Evolutionary conservation across 2,329 filamentous ascomycete species (phyloP), one percentile per base, ranked within the genome.

Genomic region (Didymella sp.): DNA sequence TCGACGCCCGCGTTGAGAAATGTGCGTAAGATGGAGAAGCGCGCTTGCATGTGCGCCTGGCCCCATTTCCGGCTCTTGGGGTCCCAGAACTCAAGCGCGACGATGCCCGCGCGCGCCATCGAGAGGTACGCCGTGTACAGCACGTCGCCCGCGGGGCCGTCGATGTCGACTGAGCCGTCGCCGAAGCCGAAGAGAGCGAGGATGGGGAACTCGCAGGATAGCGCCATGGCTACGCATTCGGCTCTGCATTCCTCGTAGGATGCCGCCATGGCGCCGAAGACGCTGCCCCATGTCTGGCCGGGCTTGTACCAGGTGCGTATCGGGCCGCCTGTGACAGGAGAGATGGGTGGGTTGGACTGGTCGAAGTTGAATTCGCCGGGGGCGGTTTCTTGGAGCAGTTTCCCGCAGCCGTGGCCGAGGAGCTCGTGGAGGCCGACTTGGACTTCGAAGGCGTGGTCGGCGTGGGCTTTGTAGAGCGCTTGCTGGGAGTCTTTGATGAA

Each of bases 341-440:
- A 96, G 48, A 91, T 79, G 0, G 94, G 94, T 7, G 91, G 92
- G 72, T 91, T 91, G 59, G 87, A 80, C 56, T 87, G 81, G 73
- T 98, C 91, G 71, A 98, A 98, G 80, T 98, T 98, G 82, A 86
- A 97, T 40, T 85, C 81, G 11, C 92, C 92, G 1, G 89, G 84
- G 2, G 87, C 83, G 0, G 91, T 96, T 76, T 98, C 94, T 77
- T 96, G 92, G 0, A 98, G 84, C 11, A 98, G 84, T 78, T 97
- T 98, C 43, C 94, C 94, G 57, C 93, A 96, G 27, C 94, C 94
- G 68, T 97, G 94, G 17, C 93, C 90, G 2, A 88, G 71, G 80
- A 97, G 86, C 74, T 97, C 93, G 76, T 98, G 94, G 19, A 98
- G 88, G 22, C 93, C 94, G 45, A 99, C 94, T 78, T 98, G 93